Evolutionary conservation across 495 filamentous ascomycete genomes (phyloP), one percentile per base, ranked within the genome.

Genomic region (Podospora pseudoanserina): DNA sequence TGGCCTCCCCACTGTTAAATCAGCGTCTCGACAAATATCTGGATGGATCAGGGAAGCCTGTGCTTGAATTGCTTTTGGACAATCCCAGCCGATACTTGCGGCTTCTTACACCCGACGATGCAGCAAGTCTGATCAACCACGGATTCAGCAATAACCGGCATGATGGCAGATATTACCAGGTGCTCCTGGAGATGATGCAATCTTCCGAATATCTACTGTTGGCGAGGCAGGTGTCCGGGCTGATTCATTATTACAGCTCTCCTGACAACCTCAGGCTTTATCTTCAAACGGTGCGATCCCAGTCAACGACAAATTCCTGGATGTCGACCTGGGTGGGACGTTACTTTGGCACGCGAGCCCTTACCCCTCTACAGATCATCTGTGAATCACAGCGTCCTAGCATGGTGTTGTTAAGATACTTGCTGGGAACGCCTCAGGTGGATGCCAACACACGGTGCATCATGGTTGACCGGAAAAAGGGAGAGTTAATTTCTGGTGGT

Each of bases 381-480:
- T 72, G 67, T 30, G 4, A 49, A 18, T 3, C 11, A 19, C 0
- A 13, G 0, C 59, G 49, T 20, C 61, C 60, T 6, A 69, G 63
- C 18, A 26, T 72, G 39, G 23, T 63, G 27, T n/a, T 62, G 32
- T 5, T 72, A 2, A 30, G 60, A 55, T 28, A 69, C 34, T 65
- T 72, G 5, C 67, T 69, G 4, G 67, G 69, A 2, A 61, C 32
- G 27, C 27, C 67, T 5, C 30, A 61, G 5, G 70, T 72, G 2
- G 70, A 72, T 20, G 67, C 65, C 30, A 67, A 69, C 30, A 65
- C 67, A 19, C 56, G 19, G n/a, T 62, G 30, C 30, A 60, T 53
- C 11, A 16, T 5, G 9, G 20, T n/a, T 27, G 49, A 49, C 9
- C 44, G 15, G 30, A 32, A 4, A 7, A 32, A 16, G 18, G n/a